Conservation (phyloP, 2,329 filamentous ascomycete genomes). For the Dactylellina cionopaga region DNA sequence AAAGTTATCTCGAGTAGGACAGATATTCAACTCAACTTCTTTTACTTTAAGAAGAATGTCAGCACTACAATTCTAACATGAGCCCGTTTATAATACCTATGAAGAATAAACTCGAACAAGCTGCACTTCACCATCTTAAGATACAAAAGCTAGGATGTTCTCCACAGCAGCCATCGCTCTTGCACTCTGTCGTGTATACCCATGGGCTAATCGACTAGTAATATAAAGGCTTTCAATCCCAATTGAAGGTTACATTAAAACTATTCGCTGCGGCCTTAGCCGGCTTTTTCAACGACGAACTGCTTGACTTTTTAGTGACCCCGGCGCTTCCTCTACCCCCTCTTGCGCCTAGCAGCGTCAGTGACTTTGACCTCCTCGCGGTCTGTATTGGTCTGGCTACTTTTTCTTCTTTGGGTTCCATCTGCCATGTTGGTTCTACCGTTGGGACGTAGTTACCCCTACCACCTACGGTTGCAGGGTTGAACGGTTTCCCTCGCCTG, state of each 20-base stretch:
- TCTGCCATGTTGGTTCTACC: background rate
- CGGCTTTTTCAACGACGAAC: slow-evolving; percentile 1
- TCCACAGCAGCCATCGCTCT: no score
- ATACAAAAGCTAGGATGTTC: no score
- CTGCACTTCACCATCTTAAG: no score
- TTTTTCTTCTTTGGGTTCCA: background rate
- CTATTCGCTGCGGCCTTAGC: background rate
- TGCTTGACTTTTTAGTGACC: slow-evolving; percentile 5
- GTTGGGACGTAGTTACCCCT: background rate
- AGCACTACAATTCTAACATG: no score
- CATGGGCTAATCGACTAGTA: no score
- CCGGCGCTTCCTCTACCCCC: slow-evolving; percentile 22
- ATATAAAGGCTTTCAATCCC: background rate
- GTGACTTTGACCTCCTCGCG: background rate
- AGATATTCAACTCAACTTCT: no score
- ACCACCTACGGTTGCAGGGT: background rate
- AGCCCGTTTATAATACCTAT: no score
- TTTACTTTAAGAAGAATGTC: no score
- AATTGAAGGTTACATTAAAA: slow-evolving; percentile 35
- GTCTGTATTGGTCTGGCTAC: slow-evolving; percentile 1
- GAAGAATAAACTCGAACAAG: no score
- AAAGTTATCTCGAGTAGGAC: no score
- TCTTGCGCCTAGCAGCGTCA: background rate
- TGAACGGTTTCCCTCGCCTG: background rate
- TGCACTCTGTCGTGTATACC: no score